A percentile compares a stretch with the other conserved stretches of the same genome.
These are phyloP conservation scores for Trichomonascaceae sp. DNA, from an alignment of 1,139 yeast genomes.

Conservation along the genomic window DNA sequence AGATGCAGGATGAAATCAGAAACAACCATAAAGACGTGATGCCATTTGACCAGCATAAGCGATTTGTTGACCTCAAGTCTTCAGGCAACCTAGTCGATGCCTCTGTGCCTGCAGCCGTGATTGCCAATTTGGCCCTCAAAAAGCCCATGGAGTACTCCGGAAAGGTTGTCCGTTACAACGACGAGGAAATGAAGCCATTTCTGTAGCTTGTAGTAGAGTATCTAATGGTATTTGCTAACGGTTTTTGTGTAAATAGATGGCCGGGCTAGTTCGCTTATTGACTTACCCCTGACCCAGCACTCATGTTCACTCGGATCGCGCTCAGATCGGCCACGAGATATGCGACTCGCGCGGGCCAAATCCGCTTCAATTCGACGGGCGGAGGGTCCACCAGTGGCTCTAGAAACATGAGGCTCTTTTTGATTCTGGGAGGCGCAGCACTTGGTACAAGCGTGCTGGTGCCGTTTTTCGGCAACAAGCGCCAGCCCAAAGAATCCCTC, in stretches of 20 bases:
- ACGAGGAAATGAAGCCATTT: conserved; percentile 21
- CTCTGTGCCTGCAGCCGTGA: conserved; percentile 54
- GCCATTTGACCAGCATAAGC: conserved; percentile 41
- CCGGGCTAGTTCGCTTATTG: background rate
- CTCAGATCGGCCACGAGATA: too few species aligned
- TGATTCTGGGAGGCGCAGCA: conserved; percentile 4
- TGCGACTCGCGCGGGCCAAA: too few species aligned
- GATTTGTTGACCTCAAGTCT: conserved; percentile 48
- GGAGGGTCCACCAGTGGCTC: too few species aligned
- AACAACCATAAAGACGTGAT: conserved; percentile 35
- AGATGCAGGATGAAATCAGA: conserved; percentile 72
- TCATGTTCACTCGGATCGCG: too few species aligned
- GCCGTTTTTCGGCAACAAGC: conserved; percentile 3
- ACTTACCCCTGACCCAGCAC: too few species aligned
- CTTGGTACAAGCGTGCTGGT: conserved; percentile 3
- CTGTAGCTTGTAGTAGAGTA: too few species aligned
- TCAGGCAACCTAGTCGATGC: conserved; percentile 48
- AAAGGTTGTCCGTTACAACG: conserved; percentile 47
- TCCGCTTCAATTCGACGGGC: too few species aligned
- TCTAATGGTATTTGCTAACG: conserved; percentile 9
- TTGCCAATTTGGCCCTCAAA: conserved; percentile 45
- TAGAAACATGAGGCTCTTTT: too few species aligned
- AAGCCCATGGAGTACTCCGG: conserved; percentile 48
- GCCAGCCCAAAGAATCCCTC: conserved; percentile 4
- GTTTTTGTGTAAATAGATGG: background rate